These are phyloP conservation scores for Fusarium decemcellulare DNA, from an alignment of 2,329 filamentous ascomycete species.

Conservation along the genomic window DNA sequence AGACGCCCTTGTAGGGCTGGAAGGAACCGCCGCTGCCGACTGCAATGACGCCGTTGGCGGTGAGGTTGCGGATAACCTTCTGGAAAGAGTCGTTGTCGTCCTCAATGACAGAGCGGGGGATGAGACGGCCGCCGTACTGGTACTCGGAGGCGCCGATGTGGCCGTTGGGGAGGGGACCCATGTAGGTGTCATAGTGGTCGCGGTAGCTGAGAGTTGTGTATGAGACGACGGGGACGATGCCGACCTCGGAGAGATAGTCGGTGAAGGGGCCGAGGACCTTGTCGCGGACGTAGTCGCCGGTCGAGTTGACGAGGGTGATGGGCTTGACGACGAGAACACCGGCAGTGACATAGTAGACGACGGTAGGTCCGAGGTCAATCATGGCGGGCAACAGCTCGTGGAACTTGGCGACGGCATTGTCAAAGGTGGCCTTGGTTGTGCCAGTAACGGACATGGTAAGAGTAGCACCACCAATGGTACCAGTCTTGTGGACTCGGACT, in stretches of 20 bases:
- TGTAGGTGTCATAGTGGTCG: conserved; percentile 59
- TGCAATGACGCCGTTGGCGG: conserved; percentile 41
- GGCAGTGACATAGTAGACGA: conserved; percentile 53
- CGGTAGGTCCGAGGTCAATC: conserved; percentile 63
- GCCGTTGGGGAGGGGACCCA: conserved; percentile 57
- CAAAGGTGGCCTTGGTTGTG: conserved; percentile 33
- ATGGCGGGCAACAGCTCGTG: conserved; percentile 52
- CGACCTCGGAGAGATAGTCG: conserved; percentile 22
- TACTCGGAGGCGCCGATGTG: conserved; percentile 48
- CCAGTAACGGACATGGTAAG: conserved; percentile 21
- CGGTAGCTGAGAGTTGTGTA: conserved; percentile 48
- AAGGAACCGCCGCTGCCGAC: conserved; percentile 47
- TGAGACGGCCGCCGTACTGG: conserved; percentile 59
- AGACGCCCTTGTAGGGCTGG: conserved; percentile 33
- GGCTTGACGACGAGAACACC: conserved; percentile 58
- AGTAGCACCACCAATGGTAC: conserved; percentile 51
- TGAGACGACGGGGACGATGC: conserved; percentile 31
- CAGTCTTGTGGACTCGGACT: conserved; percentile 63
- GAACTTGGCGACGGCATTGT: conserved; percentile 41
- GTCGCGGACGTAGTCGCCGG: conserved; percentile 54
- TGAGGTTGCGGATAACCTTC: conserved; percentile 45
- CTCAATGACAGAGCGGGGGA: conserved; percentile 55
- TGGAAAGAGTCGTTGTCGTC: conserved; percentile 48
- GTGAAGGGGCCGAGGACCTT: conserved; percentile 55
- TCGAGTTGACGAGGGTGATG: conserved; percentile 61